Conservation (phyloP, 345 rosid species). For the Nephelium lappaceum region DNA sequence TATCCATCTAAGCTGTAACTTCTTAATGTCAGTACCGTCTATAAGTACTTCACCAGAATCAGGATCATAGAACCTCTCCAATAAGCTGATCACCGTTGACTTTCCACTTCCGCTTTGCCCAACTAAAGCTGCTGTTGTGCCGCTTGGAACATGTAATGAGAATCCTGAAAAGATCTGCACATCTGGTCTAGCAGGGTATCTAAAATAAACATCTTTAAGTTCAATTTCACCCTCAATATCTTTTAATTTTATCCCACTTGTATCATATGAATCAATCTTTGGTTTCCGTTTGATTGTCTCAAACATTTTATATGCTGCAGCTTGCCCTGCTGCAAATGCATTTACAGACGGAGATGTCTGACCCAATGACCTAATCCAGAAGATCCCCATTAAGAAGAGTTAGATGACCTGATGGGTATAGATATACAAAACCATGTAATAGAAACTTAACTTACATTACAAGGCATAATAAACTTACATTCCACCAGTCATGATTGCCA, state of each 20-base stretch:
- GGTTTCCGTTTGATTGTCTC: slow-evolving; percentile 63
- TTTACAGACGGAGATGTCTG: slow-evolving; percentile 66
- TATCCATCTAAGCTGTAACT: slow-evolving; percentile 59
- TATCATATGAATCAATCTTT: slow-evolving; percentile 53
- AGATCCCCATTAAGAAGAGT: background rate
- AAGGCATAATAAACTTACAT: slow-evolving; percentile 48
- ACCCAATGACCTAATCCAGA: slow-evolving; percentile 51
- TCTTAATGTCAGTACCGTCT: slow-evolving; percentile 56
- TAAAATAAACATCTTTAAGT: slow-evolving; percentile 58
- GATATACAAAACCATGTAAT: no score
- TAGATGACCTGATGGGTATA: no score
- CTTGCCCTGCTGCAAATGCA: slow-evolving; percentile 71
- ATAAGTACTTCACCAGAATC: slow-evolving; percentile 64
- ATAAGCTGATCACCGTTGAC: slow-evolving; percentile 66
- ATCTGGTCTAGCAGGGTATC: slow-evolving; percentile 78
- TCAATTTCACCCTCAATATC: slow-evolving; percentile 59
- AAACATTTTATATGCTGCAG: slow-evolving; percentile 78
- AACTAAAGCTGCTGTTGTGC: slow-evolving; percentile 63
- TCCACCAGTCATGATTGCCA: slow-evolving; percentile 75
- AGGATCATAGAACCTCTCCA: slow-evolving; percentile 79
- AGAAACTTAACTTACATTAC: no score
- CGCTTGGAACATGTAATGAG: slow-evolving; percentile 52
- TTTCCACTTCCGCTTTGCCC: slow-evolving; percentile 88
- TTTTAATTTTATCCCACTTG: slow-evolving; percentile 45
- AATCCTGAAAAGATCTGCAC: slow-evolving; percentile 65